Percentiles rank a stretch among this genome's conserved stretches.
Evolutionary conservation across 2,329 filamentous ascomycete genomes (phyloP).

Genomic region (Capronia epimyces): DNA sequence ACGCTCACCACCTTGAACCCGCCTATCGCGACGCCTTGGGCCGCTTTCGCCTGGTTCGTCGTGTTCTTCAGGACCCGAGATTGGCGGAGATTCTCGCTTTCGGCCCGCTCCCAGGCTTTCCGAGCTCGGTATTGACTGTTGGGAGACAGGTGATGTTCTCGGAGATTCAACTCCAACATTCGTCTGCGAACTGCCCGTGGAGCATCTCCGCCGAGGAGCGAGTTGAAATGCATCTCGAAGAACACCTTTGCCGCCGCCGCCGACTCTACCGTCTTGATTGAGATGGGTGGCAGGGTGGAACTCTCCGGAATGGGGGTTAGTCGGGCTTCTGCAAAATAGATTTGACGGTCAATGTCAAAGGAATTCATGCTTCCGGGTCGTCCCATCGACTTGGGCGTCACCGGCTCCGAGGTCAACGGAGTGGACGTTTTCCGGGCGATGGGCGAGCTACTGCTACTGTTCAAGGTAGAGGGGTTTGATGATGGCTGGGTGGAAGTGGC

Average conservation of each 20-base stretch:
- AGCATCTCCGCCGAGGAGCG: slow-evolving; percentile 54
- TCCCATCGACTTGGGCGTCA: slow-evolving; percentile 15
- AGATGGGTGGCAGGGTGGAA: slow-evolving; percentile 2
- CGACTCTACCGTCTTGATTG: slow-evolving; percentile 62
- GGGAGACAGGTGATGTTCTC: slow-evolving; percentile 15
- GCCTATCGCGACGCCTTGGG: slow-evolving; percentile 50
- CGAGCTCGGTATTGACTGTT: slow-evolving; percentile 38
- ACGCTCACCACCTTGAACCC: slow-evolving; percentile 78
- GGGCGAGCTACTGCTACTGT: slow-evolving; percentile 16
- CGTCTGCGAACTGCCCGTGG: slow-evolving; percentile 58
- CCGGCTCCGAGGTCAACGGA: slow-evolving; percentile 22
- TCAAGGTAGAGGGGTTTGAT: slow-evolving; percentile 20
- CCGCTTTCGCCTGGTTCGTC: slow-evolving; percentile 42
- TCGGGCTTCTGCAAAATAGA: slow-evolving; percentile 2
- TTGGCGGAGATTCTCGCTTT: slow-evolving; percentile 71
- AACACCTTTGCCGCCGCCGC: slow-evolving; percentile 77
- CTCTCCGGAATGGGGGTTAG: slow-evolving; percentile 24
- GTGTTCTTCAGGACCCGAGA: slow-evolving; percentile 63
- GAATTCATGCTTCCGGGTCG: slow-evolving; percentile 12
- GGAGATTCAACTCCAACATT: slow-evolving; percentile 60
- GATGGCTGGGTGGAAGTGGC: slow-evolving; percentile 8
- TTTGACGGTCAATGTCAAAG: slow-evolving; percentile 14
- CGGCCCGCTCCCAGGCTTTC: slow-evolving; percentile 58
- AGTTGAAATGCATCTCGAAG: slow-evolving; percentile 77
- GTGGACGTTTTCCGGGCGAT: slow-evolving; percentile 11